Percentiles rank a stretch among this genome's conserved stretches.
phyloP scores from a whole-genome alignment of 345 rosid genomes.

The Gossypium anomalum region DNA sequence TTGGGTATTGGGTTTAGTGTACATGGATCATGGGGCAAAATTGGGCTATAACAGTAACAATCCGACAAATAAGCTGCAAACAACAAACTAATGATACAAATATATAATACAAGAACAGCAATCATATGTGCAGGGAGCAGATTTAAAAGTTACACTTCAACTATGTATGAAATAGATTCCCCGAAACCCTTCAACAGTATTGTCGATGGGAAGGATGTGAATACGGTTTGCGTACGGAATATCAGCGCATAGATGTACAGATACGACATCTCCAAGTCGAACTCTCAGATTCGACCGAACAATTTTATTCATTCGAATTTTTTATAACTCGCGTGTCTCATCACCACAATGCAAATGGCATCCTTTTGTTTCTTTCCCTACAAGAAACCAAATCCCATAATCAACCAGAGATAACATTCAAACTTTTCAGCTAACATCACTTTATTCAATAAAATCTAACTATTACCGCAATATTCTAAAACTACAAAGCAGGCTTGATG shows the following conservation, averaged over 20 bases:
- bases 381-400: not conserved
- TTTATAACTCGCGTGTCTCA: slow-evolving; percentile 50
- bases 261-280: slow-evolving; percentile 64
- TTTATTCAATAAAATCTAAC: not conserved
- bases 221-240: slow-evolving; percentile 68
- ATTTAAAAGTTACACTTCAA: slow-evolving; percentile 45
- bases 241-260: slow-evolving; percentile 67
- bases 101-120: too few species aligned
- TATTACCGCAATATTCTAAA: not conserved
- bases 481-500: not conserved
- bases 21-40: too few species aligned
- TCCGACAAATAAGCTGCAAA: slow-evolving; percentile 61
- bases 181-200: slow-evolving; percentile 66
- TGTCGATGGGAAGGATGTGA: slow-evolving; percentile 64
- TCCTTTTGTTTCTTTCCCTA: slow-evolving; percentile 71
- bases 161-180: slow-evolving; percentile 58
- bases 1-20: too few species aligned
- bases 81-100: not conserved
- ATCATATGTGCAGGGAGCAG: not conserved
- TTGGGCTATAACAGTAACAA: too few species aligned
- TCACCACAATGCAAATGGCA: slow-evolving; percentile 68
- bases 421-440: not conserved
- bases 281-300: slow-evolving; percentile 61
- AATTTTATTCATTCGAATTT: slow-evolving; percentile 68
- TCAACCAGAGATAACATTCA: too few species aligned